A percentile compares a stretch with the other conserved stretches of the same genome.
Conservation (phyloP, 2,329 filamentous ascomycete species). For the Neofusicoccum kwambonambiense region DNA sequence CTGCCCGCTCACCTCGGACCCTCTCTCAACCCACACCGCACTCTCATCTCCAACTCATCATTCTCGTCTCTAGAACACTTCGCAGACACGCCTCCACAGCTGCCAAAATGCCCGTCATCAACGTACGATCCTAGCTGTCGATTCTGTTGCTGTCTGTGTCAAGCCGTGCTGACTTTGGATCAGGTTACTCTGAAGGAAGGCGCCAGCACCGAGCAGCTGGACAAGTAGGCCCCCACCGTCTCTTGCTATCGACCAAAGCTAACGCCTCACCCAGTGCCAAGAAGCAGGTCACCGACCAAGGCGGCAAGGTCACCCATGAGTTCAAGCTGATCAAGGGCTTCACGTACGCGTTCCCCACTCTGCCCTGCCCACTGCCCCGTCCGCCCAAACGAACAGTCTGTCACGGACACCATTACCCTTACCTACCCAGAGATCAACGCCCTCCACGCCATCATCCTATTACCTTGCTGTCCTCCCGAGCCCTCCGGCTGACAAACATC, state of each 20-base stretch:
- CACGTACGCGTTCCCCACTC: slow-evolving; percentile 61
- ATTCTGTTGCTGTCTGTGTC: background rate
- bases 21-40: background rate
- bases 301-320: slow-evolving; percentile 78
- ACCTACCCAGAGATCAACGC: background rate
- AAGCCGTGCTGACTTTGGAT: slow-evolving; percentile 20
- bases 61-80: slow-evolving; percentile 12
- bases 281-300: slow-evolving; percentile 69
- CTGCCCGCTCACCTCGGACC: slow-evolving; percentile 3
- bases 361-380: background rate
- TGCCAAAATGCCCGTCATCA: slow-evolving; percentile 37
- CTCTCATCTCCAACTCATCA: background rate
- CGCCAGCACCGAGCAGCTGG: slow-evolving; percentile 64
- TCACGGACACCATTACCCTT: too few species aligned
- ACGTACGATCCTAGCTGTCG: slow-evolving; percentile 26
- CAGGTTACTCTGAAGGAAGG: slow-evolving; percentile 79
- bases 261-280: slow-evolving; percentile 61
- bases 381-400: background rate
- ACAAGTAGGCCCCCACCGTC: slow-evolving; percentile 53
- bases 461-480: background rate
- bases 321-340: slow-evolving; percentile 90
- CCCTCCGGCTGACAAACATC: slow-evolving; percentile 5
- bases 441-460: background rate
- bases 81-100: background rate
- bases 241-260: background rate